A percentile compares a stretch with the other conserved stretches of the same genome.
Conservation (phyloP, 1,139 yeast species). For the Citeromyces hawaiiensis region DNA sequence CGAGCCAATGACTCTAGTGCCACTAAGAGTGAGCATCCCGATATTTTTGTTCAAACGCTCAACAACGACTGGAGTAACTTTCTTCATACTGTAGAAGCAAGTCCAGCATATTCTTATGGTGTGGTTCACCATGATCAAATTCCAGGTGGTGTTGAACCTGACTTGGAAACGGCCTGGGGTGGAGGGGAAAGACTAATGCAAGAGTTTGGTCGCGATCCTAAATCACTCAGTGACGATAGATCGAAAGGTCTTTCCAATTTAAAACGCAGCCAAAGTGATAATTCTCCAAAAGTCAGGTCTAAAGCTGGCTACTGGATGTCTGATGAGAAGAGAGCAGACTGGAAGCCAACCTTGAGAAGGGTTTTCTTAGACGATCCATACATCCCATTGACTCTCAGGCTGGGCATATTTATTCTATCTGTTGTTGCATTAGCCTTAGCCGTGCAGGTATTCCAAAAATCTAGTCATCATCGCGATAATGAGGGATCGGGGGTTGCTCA, state of each 20-base stretch:
- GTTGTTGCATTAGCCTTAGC: slow-evolving; percentile 58
- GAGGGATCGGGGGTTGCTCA: slow-evolving; percentile 38
- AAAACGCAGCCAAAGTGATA: slow-evolving; percentile 6
- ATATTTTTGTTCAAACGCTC: slow-evolving; percentile 15
- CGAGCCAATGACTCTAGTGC: slow-evolving; percentile 1
- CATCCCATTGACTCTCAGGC: slow-evolving; percentile 64
- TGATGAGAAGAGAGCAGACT: slow-evolving; percentile 45
- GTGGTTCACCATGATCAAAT: slow-evolving; percentile 10
- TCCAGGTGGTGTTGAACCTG: slow-evolving; percentile 12
- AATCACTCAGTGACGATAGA: slow-evolving; percentile 10
- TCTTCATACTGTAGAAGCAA: slow-evolving; percentile 10
- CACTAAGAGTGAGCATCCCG: slow-evolving; percentile 4
- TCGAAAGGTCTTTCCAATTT: slow-evolving; percentile 15
- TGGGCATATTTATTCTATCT: slow-evolving; percentile 51
- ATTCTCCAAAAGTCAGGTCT: slow-evolving; percentile 22
- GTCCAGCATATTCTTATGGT: slow-evolving; percentile 19
- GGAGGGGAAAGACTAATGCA: slow-evolving; percentile 52
- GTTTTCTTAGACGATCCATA: slow-evolving; percentile 65
- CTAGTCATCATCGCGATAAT: slow-evolving; percentile 17
- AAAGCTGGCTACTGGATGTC: slow-evolving; percentile 61
- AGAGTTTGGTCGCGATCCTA: slow-evolving; percentile 34
- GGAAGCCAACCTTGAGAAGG: slow-evolving; percentile 47
- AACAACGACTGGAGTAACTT: slow-evolving; percentile 14
- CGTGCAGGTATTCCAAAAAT: slow-evolving; percentile 41
- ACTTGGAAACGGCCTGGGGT: slow-evolving; percentile 44